phyloP scores from a whole-genome alignment of 1,139 yeast genomes.

The Candida smagusa region DNA sequence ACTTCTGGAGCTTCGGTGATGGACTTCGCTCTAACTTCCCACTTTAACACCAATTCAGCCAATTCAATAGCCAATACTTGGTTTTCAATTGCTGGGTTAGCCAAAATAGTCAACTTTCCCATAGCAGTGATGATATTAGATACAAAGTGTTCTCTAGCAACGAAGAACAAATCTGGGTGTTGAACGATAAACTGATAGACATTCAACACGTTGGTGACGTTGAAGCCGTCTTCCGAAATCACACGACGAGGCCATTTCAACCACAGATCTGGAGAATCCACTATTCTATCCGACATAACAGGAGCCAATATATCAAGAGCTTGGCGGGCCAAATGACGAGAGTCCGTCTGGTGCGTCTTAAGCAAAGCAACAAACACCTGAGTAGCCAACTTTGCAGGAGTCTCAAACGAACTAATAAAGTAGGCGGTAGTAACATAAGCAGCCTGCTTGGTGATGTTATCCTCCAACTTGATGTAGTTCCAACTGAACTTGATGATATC shows the following conservation, averaged over 20 bases:
- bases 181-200: constrained; percentile 88
- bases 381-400: constrained; percentile 83
- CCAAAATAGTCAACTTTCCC: constrained; percentile 83
- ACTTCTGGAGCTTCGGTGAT: constrained; percentile 1
- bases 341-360: constrained; percentile 83
- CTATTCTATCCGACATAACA: constrained; percentile 71
- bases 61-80: constrained; percentile 85
- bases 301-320: constrained; percentile 91
- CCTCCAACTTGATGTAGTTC: constrained; percentile 90
- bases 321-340: constrained; percentile 77
- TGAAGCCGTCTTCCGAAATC: constrained; percentile 83
- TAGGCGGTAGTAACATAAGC: constrained; percentile 88
- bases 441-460: constrained; percentile 83
- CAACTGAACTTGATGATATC: constrained; percentile 92
- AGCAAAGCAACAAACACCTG: constrained; percentile 90
- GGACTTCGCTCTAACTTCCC: constrained; percentile 64
- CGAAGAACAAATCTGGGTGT: constrained; percentile 80
- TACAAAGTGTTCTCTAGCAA: constrained; percentile 84
- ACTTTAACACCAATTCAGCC: constrained; percentile 76
- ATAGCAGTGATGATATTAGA: constrained; percentile 90
- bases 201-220: constrained; percentile 78
- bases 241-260: constrained; percentile 94
- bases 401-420: constrained; percentile 85
- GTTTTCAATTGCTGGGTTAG: constrained; percentile 78
- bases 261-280: constrained; percentile 71